Evolutionary conservation across 805 yeast species (phyloP), one percentile per base, ranked within the genome.

Genomic region (Candida anglica): DNA sequence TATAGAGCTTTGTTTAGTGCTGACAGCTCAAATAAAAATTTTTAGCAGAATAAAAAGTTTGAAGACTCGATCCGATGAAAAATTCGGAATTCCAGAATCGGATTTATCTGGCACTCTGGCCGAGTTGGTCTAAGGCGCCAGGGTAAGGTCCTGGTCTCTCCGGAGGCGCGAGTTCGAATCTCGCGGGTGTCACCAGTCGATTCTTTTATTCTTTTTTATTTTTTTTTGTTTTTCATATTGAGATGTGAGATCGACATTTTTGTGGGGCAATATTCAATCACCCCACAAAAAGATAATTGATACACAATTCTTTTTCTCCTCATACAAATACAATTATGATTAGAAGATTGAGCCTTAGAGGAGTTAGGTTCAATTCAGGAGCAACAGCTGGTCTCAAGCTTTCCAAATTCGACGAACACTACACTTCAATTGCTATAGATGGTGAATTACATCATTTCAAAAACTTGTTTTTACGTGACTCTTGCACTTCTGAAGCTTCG

Each of bases 401-500:
- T 7, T 47, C 63, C 1, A 30, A 28, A 4, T 37, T 61, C 19
- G 44, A 42, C 11, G 7, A 19, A 5, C 6, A 20, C 7, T 22
- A 17, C 26, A 30, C 32, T n/a, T 13, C 6, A 15, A 21, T 30
- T 3, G 5, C 24, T 11, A 11, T 32, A 19, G 36, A 43, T 15
- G 40, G 43, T 6, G 40, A 46, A 15, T 42, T 53, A 8, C 61
- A 69, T 19, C 53, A 63, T 19, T 74, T 62, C 52, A 70, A 62
- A 44, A 75, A 72, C 32, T 56, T 72, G 1, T 81, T 84, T 44
- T 60, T 85, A 14, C 67, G 91, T 47, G 94, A 84, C 47, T 68
- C 86, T 0, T 79, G 86, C 30, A 48, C 53, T 3, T 58, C 74
- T 10, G 42, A 58, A 1, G 39, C 46, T 8, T 75, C 84, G 0